Conservation (phyloP, 345 rosid species). For the Draba incana region DNA sequence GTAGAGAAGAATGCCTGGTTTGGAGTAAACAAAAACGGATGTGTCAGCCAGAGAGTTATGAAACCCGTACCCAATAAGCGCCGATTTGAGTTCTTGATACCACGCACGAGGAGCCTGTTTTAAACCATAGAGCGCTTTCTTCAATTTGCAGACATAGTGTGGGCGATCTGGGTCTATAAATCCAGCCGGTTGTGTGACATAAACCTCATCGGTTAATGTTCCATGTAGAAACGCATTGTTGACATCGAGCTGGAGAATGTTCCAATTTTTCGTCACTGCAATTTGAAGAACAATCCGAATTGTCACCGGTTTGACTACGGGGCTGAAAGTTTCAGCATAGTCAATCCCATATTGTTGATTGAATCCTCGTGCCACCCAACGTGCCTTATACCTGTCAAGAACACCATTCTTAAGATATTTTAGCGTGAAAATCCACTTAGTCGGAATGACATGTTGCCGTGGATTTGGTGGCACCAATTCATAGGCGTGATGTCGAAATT, state of each 20-base stretch:
- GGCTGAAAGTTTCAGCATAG: neutral
- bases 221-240: neutral
- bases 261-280: neutral
- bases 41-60: neutral
- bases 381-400: neutral
- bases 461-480: neutral
- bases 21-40: neutral
- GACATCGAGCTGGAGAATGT: neutral
- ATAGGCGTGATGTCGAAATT: no score
- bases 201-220: no score
- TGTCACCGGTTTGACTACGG: neutral
- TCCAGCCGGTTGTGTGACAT: neutral
- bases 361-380: neutral
- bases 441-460: neutral
- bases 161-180: neutral
- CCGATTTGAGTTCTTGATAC: neutral
- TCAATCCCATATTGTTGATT: neutral
- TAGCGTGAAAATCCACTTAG: neutral
- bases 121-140: neutral
- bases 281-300: neutral
- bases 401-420: neutral
- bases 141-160: neutral
- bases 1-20: neutral
- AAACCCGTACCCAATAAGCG: neutral
- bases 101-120: neutral